These are phyloP conservation scores for Zygoascus tannicola DNA, from an alignment of 805 yeast genomes.

Conservation along the genomic window DNA sequence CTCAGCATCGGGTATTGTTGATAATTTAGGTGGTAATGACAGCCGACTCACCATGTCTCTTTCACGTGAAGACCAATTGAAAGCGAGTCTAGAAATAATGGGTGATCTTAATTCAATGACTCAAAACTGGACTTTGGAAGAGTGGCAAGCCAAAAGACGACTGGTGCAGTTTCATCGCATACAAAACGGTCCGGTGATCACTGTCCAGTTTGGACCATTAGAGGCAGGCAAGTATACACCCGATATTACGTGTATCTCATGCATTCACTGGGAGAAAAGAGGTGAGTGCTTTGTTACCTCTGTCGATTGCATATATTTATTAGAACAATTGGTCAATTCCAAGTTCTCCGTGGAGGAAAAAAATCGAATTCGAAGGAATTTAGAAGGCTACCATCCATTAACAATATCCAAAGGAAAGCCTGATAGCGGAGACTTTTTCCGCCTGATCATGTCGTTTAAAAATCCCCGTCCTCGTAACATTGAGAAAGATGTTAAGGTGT, in stretches of 20 bases:
- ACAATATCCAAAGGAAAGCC: conserved; percentile 45
- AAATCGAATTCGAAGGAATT: conserved; percentile 56
- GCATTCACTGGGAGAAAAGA: conserved; percentile 48
- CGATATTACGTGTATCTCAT: conserved; percentile 42
- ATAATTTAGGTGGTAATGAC: neutral
- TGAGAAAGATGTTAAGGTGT: conserved; percentile 61
- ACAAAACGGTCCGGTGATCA: conserved; percentile 29
- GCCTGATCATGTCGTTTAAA: conserved; percentile 49
- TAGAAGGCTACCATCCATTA: conserved; percentile 53
- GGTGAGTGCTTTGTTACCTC: conserved; percentile 48
- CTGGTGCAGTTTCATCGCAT: conserved; percentile 39
- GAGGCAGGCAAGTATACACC: conserved; percentile 30
- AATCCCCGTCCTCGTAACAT: conserved; percentile 61
- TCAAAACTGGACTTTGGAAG: conserved; percentile 40
- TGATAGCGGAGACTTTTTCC: conserved; percentile 33
- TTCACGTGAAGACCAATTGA: conserved; percentile 7
- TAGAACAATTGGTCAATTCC: conserved; percentile 46
- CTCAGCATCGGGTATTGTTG: neutral
- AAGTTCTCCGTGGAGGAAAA: conserved; percentile 60
- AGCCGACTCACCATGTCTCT: neutral
- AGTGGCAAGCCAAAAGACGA: conserved; percentile 35
- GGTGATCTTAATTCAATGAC: conserved; percentile 31
- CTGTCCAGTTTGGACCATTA: conserved; percentile 34
- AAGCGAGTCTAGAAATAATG: conserved; percentile 24
- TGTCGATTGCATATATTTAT: conserved; percentile 49